Percentiles rank a stretch among this genome's conserved stretches.
Conservation (phyloP, 371 early-diverging fungal species). For the Syncephalastrum monosporum region DNA sequence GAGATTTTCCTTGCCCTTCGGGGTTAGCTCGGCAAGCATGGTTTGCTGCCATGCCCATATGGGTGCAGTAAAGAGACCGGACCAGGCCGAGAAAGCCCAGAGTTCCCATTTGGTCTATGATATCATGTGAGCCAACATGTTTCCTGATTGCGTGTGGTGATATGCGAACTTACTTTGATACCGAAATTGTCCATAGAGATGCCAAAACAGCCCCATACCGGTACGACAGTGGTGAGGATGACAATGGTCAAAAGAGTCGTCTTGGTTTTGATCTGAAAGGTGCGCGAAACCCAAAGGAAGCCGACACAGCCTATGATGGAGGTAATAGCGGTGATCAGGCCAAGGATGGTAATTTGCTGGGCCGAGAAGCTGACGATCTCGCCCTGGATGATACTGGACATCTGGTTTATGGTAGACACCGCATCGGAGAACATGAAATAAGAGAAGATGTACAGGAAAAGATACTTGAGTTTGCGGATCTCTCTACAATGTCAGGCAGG, state of each 20-base stretch:
- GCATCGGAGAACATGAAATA: constrained; percentile 64
- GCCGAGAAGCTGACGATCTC: constrained; percentile 41
- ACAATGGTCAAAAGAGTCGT: constrained; percentile 40
- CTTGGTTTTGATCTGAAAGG: constrained; percentile 39
- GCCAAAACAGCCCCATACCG: constrained; percentile 52
- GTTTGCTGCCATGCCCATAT: constrained; percentile 59
- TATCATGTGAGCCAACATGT: constrained; percentile 4
- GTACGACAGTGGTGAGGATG: constrained; percentile 26
- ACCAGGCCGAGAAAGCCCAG: constrained; percentile 51
- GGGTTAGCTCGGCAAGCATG: constrained; percentile 59
- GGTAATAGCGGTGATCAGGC: constrained; percentile 41
- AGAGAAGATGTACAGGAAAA: constrained; percentile 54
- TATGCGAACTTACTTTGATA: constrained; percentile 20
- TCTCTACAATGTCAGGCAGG: constrained; percentile 22
- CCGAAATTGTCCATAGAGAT: constrained; percentile 40
- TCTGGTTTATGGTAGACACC: constrained; percentile 51
- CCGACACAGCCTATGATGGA: constrained; percentile 50
- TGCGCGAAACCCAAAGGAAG: constrained; percentile 38
- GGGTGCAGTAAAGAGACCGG: constrained; percentile 58
- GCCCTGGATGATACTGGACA: constrained; percentile 42
- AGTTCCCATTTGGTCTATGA: constrained; percentile 46
- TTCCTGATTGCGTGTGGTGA: not conserved
- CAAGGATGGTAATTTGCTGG: constrained; percentile 37
- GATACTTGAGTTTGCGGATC: constrained; percentile 44
- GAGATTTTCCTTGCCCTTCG: constrained; percentile 57